Percentiles rank a stretch among this genome's conserved stretches.
These are phyloP conservation scores for Penicillium sp. DNA, from an alignment of 2,329 filamentous ascomycete species.

Conservation along the genomic window DNA sequence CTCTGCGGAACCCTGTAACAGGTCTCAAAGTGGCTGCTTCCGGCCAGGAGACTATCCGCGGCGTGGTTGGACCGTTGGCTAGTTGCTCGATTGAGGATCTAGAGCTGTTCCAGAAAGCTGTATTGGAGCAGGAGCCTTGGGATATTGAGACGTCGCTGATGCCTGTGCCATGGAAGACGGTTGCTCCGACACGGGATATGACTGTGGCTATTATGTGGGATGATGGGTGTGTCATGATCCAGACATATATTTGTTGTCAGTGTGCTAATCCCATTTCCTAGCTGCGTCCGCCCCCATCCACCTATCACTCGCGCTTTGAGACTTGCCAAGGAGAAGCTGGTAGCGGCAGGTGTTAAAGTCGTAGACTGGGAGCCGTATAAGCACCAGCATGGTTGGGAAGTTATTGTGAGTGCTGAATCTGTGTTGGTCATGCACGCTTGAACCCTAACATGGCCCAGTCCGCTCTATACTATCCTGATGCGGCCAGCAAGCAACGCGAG, in stretches of 20 bases:
- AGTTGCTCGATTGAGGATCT: constrained; percentile 33
- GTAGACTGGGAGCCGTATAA: constrained; percentile 38
- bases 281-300: constrained; percentile 62
- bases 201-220: constrained; percentile 61
- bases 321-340: constrained; percentile 23
- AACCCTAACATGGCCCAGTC: constrained; percentile 34
- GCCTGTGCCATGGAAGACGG: constrained; percentile 43
- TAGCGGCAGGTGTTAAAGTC: constrained; percentile 49
- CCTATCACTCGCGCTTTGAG: constrained; percentile 32
- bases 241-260: background rate
- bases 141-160: constrained; percentile 41
- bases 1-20: constrained; percentile 31
- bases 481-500: constrained; percentile 32
- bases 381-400: constrained; percentile 34
- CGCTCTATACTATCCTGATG: constrained; percentile 51
- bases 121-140: constrained; percentile 45
- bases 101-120: constrained; percentile 38
- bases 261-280: constrained; percentile 8
- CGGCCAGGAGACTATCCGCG: constrained; percentile 41
- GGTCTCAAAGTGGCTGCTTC: constrained; percentile 29
- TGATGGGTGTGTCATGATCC: constrained; percentile 48
- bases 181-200: constrained; percentile 23
- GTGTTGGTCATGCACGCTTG: background rate
- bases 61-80: constrained; percentile 32
- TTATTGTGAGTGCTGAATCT: constrained; percentile 28